phyloP scores from a whole-genome alignment of 2,329 filamentous ascomycete species.

The Aspergillus sp. region DNA sequence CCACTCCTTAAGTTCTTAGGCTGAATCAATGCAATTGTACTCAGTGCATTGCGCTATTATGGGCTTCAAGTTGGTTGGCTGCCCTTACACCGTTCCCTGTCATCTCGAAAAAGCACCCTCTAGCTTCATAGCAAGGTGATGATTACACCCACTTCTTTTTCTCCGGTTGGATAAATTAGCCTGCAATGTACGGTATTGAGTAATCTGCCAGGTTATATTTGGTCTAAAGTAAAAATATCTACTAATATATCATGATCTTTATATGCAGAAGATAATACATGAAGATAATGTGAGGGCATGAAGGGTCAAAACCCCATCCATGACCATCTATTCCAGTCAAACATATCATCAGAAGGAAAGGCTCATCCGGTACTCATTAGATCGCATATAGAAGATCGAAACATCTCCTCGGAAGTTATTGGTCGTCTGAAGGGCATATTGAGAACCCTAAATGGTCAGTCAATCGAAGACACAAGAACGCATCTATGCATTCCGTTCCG shows the following conservation, averaged over 20 bases:
- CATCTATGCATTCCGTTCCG: conserved; percentile 32
- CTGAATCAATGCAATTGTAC: too few species aligned
- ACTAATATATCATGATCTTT: conserved; percentile 11
- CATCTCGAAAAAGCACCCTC: too few species aligned
- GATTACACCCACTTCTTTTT: background rate
- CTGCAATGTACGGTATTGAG: background rate
- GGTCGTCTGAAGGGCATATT: background rate
- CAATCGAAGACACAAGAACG: background rate
- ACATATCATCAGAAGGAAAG: conserved; percentile 11
- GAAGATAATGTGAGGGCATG: background rate
- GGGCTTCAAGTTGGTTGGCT: too few species aligned
- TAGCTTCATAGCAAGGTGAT: background rate
- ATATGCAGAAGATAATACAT: conserved; percentile 24
- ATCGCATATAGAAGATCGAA: conserved; percentile 1
- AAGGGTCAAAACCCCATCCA: background rate
- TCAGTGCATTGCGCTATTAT: too few species aligned
- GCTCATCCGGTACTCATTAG: conserved; percentile 19
- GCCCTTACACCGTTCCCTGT: too few species aligned
- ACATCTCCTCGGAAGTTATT: background rate
- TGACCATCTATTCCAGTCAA: conserved; percentile 11
- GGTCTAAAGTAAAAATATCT: background rate
- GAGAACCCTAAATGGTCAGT: background rate
- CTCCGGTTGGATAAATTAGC: background rate
- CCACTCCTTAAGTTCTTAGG: too few species aligned
- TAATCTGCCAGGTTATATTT: background rate